Percentiles rank a stretch among this genome's conserved stretches.
These are phyloP conservation scores for Persicaria tinctoria DNA, from an alignment of 148 eudicot genomes.

Conservation along the genomic window DNA sequence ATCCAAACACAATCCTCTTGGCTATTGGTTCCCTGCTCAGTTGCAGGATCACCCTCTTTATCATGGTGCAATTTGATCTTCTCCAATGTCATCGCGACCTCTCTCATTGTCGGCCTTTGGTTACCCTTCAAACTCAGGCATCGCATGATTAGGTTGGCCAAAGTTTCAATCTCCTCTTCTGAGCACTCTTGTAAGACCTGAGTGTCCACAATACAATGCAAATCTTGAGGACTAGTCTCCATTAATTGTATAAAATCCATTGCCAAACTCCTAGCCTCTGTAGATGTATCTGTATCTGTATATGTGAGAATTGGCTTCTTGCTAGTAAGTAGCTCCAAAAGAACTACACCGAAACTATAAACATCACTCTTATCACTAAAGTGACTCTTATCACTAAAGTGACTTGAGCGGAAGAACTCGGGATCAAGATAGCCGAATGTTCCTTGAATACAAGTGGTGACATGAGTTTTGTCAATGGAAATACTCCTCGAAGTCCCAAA, in stretches of 20 bases:
- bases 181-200: not conserved
- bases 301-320: not conserved
- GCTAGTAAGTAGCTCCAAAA: not conserved
- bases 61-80: too few relatives aligned
- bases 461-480: too few relatives aligned
- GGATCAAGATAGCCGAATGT: too few relatives aligned
- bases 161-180: not conserved
- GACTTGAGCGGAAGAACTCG: not conserved
- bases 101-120: not conserved
- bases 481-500: too few relatives aligned
- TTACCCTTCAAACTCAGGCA: not conserved
- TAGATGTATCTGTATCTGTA: not conserved
- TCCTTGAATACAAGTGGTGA: too few relatives aligned
- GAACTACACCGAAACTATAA: not conserved
- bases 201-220: not conserved
- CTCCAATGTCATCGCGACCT: too few relatives aligned
- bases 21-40: too few relatives aligned
- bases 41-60: too few relatives aligned
- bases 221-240: not conserved
- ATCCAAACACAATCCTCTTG: too few relatives aligned
- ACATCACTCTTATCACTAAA: not conserved
- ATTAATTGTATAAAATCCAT: not conserved
- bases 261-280: too few relatives aligned
- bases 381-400: not conserved
- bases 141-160: not conserved